phyloP scores from a whole-genome alignment of 495 filamentous ascomycete species.

The Aspergillus bridgeri region DNA sequence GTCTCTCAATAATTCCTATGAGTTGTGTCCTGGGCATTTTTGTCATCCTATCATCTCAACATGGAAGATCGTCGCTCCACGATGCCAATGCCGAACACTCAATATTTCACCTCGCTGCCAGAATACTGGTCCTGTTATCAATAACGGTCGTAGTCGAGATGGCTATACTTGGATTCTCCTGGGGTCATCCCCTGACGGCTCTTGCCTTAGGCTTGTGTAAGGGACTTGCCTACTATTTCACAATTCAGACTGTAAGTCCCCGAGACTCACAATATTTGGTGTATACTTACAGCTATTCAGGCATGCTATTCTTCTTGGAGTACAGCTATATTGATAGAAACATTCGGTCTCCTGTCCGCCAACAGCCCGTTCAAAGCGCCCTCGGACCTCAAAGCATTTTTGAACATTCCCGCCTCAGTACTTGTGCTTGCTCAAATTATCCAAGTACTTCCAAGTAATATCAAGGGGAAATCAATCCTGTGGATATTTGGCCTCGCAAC shows the following conservation, averaged over 20 bases:
- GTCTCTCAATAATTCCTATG: too few species aligned
- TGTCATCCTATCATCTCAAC: not conserved
- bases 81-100: not conserved
- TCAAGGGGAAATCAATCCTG: conserved; percentile 3
- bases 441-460: conserved; percentile 5
- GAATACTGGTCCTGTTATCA: not conserved
- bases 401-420: not conserved
- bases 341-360: conserved; percentile 13
- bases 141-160: not conserved
- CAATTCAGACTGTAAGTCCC: too few species aligned
- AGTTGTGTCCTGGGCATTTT: too few species aligned
- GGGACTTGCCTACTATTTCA: not conserved
- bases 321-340: conserved; percentile 1
- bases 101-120: not conserved
- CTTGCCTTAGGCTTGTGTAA: conserved; percentile 1
- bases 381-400: not conserved
- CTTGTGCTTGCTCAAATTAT: conserved; percentile 9
- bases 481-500: conserved; percentile 4
- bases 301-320: conserved; percentile 6
- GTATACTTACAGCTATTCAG: not conserved
- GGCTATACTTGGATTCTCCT: not conserved
- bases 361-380: not conserved
- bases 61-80: not conserved
- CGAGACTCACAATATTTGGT: too few species aligned
- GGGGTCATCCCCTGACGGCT: not conserved